phyloP scores from a whole-genome alignment of 139 green algal species.

The Picochlorum costavermella region DNA sequence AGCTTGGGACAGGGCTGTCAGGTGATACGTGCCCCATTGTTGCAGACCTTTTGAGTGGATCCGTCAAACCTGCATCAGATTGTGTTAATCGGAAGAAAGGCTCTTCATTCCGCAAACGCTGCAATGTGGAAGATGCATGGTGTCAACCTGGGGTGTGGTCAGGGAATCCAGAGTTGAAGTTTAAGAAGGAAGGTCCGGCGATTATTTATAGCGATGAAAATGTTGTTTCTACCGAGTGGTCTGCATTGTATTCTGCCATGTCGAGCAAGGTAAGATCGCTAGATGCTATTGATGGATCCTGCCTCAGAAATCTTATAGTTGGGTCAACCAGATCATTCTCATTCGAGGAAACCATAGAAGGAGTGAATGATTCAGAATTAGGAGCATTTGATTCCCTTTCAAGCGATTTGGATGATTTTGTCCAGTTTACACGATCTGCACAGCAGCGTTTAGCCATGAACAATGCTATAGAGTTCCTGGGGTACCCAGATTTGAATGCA shows the following conservation, averaged over 20 bases:
- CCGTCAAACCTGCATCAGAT: slow-evolving; percentile 1
- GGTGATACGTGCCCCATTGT: slow-evolving; percentile 3
- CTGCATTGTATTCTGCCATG: slow-evolving; percentile 8
- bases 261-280: background rate
- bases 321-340: slow-evolving; percentile 5
- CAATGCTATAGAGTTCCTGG: slow-evolving; percentile 12
- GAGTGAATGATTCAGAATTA: background rate
- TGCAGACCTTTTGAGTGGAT: background rate
- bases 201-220: slow-evolving; percentile 5
- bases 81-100: background rate
- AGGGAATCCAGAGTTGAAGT: background rate
- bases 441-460: slow-evolving; percentile 4
- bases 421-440: slow-evolving; percentile 1
- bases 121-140: slow-evolving; percentile 1
- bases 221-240: slow-evolving; percentile 6
- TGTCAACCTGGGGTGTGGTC: slow-evolving; percentile 4
- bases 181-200: slow-evolving; percentile 1
- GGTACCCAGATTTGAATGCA: slow-evolving; percentile 4
- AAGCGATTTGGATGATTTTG: slow-evolving; percentile 5
- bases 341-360: background rate
- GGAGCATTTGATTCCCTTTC: background rate
- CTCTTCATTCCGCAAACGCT: background rate
- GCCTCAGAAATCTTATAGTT: slow-evolving; percentile 21
- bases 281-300: slow-evolving; percentile 9
- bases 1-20: background rate